phyloP scores from a whole-genome alignment of 768 basidiomycete species.

The Leccinum sublutescens region DNA sequence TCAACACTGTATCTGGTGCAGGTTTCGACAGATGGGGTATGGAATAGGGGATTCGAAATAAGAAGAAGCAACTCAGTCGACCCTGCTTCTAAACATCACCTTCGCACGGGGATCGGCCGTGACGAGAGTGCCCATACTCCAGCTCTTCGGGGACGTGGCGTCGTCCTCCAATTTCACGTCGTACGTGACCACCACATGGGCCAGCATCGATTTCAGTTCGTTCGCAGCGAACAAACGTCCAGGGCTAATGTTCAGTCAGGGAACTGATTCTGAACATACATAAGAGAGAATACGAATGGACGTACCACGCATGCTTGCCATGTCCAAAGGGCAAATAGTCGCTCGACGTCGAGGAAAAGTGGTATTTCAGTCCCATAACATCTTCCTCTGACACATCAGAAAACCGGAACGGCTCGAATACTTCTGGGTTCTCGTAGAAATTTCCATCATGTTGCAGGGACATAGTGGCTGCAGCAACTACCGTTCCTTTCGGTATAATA shows the following conservation, averaged over 20 bases:
- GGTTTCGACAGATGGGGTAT: background rate
- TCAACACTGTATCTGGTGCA: background rate
- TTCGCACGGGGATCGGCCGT: background rate
- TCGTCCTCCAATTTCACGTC: constrained; percentile 16
- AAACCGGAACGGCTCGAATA: background rate
- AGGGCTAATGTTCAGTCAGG: background rate
- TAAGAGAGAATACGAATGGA: background rate
- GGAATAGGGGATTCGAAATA: background rate
- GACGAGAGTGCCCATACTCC: background rate
- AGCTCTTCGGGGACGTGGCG: background rate
- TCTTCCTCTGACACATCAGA: background rate
- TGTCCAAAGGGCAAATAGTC: background rate
- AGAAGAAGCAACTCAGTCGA: background rate
- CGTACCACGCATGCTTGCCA: background rate
- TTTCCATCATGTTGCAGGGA: background rate
- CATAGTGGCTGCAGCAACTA: background rate
- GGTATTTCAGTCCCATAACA: background rate
- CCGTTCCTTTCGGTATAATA: background rate
- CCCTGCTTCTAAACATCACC: constrained; percentile 15
- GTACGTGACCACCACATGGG: constrained; percentile 38
- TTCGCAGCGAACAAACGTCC: constrained; percentile 43
- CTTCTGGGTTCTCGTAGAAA: background rate
- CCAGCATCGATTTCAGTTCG: constrained; percentile 47
- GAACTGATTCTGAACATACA: background rate
- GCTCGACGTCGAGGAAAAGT: background rate